Conservation (phyloP, 129 eudicot species). For the Flaveria robusta region DNA sequence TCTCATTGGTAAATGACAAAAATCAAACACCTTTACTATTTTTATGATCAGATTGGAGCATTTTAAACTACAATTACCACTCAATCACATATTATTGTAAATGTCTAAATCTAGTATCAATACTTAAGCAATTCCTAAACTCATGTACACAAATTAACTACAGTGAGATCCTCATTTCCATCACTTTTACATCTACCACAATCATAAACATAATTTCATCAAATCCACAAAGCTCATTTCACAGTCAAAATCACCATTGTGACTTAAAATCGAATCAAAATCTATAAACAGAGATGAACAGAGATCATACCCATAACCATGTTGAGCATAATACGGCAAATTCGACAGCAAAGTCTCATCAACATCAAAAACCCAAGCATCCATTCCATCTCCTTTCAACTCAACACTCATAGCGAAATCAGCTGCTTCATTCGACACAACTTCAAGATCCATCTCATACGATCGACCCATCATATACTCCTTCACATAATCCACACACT, state of each 20-base stretch:
- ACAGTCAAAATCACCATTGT: too few relatives aligned
- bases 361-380: constrained; percentile 88
- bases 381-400: constrained; percentile 60
- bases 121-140: neutral
- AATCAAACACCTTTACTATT: neutral
- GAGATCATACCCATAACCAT: constrained; percentile 76
- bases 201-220: neutral
- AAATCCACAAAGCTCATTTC: neutral
- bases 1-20: neutral
- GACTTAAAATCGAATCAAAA: neutral
- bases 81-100: neutral
- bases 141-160: neutral
- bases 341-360: constrained; percentile 95
- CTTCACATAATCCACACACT: constrained; percentile 72
- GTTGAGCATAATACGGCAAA: constrained; percentile 82
- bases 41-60: neutral
- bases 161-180: too few relatives aligned
- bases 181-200: too few relatives aligned
- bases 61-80: neutral
- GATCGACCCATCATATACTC: constrained; percentile 49
- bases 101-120: too few relatives aligned
- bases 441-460: constrained; percentile 62
- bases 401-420: constrained; percentile 47
- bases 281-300: neutral
- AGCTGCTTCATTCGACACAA: constrained; percentile 57